phyloP scores from a whole-genome alignment of 2,329 filamentous ascomycete species.

The Talaromyces islandicus region DNA sequence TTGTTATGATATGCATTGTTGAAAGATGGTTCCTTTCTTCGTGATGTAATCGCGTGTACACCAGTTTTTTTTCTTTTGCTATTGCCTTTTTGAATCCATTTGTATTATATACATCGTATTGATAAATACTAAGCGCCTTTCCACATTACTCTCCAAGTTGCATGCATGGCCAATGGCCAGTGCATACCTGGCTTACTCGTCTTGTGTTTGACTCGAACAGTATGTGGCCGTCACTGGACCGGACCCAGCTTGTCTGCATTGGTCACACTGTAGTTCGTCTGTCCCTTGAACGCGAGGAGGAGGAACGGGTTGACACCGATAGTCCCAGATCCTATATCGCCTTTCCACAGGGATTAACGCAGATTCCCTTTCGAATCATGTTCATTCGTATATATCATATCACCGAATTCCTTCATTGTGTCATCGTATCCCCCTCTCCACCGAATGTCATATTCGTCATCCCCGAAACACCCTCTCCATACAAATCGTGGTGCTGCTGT shows the following conservation, averaged over 20 bases:
- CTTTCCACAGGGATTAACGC: background rate
- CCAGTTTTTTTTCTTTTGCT: background rate
- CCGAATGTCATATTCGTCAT: conserved; percentile 14
- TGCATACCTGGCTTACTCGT: background rate
- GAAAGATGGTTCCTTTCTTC: background rate
- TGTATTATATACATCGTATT: conserved; percentile 1
- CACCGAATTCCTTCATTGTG: conserved; percentile 12
- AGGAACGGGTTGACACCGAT: background rate
- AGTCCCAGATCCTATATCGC: background rate
- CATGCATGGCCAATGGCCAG: background rate
- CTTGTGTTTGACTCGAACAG: background rate
- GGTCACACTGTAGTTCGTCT: background rate
- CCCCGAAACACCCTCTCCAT: background rate
- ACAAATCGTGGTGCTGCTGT: background rate
- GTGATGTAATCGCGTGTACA: background rate
- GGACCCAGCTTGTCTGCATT: background rate
- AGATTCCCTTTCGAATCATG: background rate
- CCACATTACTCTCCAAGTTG: no score
- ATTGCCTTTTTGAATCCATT: background rate
- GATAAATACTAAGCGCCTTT: background rate
- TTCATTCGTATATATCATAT: conserved; percentile 9
- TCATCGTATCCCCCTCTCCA: conserved; percentile 11
- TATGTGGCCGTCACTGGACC: background rate
- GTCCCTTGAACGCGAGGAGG: background rate
- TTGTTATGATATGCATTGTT: background rate